A percentile compares a stretch with the other conserved stretches of the same genome.
These are phyloP conservation scores for Buxus sempervirens DNA, from an alignment of 164 flowering plant genomes.

Conservation along the genomic window DNA sequence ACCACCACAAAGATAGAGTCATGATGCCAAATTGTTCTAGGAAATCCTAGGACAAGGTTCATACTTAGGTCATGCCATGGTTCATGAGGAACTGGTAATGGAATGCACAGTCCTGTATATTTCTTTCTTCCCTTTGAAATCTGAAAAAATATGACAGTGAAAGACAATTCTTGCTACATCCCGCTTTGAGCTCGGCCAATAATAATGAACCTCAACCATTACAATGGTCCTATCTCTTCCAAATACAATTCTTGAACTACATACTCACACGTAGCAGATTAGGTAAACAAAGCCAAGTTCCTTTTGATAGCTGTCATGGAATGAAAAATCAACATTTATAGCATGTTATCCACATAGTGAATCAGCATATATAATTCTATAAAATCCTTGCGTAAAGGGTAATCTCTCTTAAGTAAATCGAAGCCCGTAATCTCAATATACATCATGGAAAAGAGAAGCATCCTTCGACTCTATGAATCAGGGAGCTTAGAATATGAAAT, in stretches of 20 bases:
- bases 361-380: background rate
- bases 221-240: constrained; percentile 10
- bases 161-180: background rate
- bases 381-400: constrained; percentile 4
- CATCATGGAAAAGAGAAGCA: background rate
- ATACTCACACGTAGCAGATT: background rate
- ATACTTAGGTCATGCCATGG: background rate
- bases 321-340: background rate
- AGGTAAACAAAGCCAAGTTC: too few species aligned
- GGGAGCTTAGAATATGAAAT: too few species aligned
- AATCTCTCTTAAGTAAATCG: background rate
- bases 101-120: background rate
- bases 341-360: background rate
- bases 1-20: too few species aligned
- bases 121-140: constrained; percentile 1
- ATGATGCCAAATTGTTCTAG: background rate
- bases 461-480: too few species aligned
- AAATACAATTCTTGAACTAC: constrained; percentile 1
- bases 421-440: constrained; percentile 2
- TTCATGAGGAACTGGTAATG: background rate
- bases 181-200: constrained; percentile 1
- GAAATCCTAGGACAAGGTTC: background rate
- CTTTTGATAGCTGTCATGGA: constrained; percentile 3
- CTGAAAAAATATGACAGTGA: background rate
- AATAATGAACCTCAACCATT: background rate